These are phyloP conservation scores for Naganishia vishniacii DNA, from an alignment of 768 basidiomycete species.

Conservation along the genomic window DNA sequence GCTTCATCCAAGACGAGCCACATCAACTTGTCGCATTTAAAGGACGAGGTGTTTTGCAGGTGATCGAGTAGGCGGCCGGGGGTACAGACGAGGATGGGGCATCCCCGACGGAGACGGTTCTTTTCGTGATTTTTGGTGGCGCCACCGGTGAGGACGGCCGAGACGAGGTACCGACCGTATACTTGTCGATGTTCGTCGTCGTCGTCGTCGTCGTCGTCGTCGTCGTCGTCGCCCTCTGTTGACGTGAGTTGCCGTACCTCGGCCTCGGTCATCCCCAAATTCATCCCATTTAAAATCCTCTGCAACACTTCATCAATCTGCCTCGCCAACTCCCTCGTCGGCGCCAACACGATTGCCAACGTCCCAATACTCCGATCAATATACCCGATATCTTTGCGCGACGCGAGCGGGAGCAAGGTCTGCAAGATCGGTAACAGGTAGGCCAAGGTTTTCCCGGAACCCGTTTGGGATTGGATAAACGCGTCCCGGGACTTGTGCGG, in stretches of 20 bases:
- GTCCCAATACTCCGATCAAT: slow-evolving; percentile 94
- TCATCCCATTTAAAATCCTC: slow-evolving; percentile 54
- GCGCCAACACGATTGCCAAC: slow-evolving; percentile 86
- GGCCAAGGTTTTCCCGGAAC: slow-evolving; percentile 90
- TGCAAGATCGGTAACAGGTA: slow-evolving; percentile 93
- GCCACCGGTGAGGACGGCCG: slow-evolving; percentile 89
- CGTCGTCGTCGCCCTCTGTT: background rate
- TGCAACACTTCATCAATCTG: slow-evolving; percentile 96
- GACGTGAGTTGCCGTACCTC: slow-evolving; percentile 28
- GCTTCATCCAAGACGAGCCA: slow-evolving; percentile 98
- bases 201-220: slow-evolving; percentile 36
- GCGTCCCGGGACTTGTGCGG: slow-evolving; percentile 57
- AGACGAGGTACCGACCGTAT: slow-evolving; percentile 78
- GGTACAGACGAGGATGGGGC: slow-evolving; percentile 91
- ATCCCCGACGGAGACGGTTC: slow-evolving; percentile 83
- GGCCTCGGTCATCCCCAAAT: slow-evolving; percentile 51
- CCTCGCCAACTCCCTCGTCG: slow-evolving; percentile 90
- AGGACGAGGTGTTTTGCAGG: slow-evolving; percentile 86
- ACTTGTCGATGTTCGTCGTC: slow-evolving; percentile 34
- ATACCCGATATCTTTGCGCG: slow-evolving; percentile 55
- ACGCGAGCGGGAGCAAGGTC: slow-evolving; percentile 72
- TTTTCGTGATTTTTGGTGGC: slow-evolving; percentile 92
- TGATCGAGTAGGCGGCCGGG: slow-evolving; percentile 94
- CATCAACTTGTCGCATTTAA: slow-evolving; percentile 85
- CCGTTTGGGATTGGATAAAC: slow-evolving; percentile 94